Conservation (phyloP, 1,284 basidiomycete genomes). For the Pseudozyma pruni region DNA sequence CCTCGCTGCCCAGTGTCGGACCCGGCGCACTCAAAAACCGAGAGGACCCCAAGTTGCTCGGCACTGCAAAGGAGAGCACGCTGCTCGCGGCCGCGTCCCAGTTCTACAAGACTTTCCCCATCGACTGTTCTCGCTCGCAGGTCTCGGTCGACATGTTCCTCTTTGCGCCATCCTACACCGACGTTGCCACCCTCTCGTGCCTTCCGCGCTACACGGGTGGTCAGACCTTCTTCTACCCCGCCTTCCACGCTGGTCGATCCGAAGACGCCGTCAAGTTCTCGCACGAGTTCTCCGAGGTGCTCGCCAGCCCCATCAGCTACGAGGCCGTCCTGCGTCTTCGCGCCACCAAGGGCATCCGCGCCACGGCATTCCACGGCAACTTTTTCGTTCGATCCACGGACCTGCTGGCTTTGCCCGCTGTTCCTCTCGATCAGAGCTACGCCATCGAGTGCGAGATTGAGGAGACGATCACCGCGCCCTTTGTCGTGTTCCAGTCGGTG, state of each 20-base stretch:
- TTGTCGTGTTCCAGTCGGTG: constrained; percentile 95
- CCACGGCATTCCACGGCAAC: constrained; percentile 99
- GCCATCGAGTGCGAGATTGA: constrained; percentile 97
- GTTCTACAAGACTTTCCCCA: constrained; percentile 99
- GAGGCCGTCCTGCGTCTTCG: constrained; percentile 98
- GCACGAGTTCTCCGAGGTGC: constrained; percentile 91
- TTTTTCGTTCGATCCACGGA: constrained; percentile 99
- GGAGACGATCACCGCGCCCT: constrained; percentile 89
- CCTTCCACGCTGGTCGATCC: constrained; percentile 90
- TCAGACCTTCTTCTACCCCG: constrained; percentile 97
- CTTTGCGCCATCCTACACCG: constrained; percentile 91
- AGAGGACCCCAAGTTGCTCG: constrained; percentile 94
- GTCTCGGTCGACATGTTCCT: constrained; percentile 99
- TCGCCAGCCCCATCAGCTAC: constrained; percentile 93
- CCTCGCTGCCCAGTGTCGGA: constrained; percentile 87
- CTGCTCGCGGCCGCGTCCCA: constrained; percentile 74
- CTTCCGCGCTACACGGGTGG: constrained; percentile 97
- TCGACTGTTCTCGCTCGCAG: constrained; percentile 96
- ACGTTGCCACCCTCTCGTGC: constrained; percentile 90
- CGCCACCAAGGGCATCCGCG: constrained; percentile 82
- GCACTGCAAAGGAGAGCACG: constrained; percentile 82
- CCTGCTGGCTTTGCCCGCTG: constrained; percentile 92
- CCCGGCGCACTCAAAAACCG: constrained; percentile 92
- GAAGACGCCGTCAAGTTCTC: constrained; percentile 99
- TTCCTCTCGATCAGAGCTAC: constrained; percentile 96